These are phyloP conservation scores for Aspergillus sp. DNA, from an alignment of 2,329 filamentous ascomycete genomes.

Conservation along the genomic window DNA sequence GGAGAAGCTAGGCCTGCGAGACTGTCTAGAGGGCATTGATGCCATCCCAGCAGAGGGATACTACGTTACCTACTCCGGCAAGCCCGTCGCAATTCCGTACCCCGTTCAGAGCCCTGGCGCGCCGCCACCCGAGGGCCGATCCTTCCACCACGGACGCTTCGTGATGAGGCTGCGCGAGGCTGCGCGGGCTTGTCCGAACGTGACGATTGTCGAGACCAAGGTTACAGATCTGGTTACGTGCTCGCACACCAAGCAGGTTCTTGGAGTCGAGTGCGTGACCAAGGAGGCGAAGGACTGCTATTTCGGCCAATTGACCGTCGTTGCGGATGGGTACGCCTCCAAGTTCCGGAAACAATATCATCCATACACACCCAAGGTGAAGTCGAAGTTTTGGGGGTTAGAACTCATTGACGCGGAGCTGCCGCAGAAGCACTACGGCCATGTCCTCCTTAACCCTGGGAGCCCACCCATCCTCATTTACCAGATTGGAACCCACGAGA, in stretches of 20 bases:
- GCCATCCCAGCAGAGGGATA: conserved; percentile 82
- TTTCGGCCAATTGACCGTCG: conserved; percentile 85
- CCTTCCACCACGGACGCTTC: conserved; percentile 95
- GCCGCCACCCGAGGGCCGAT: conserved; percentile 70
- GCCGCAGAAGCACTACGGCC: conserved; percentile 75
- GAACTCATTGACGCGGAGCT: conserved; percentile 88
- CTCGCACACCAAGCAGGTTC: conserved; percentile 69
- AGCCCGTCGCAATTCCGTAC: conserved; percentile 77
- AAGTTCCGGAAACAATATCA: conserved; percentile 86
- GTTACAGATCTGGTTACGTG: conserved; percentile 76
- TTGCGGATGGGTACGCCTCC: conserved; percentile 90
- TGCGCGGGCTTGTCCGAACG: conserved; percentile 76
- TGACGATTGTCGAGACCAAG: conserved; percentile 89
- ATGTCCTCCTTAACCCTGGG: conserved; percentile 78
- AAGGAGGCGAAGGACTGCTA: conserved; percentile 71
- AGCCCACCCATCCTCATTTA: conserved; percentile 84
- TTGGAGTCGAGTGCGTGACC: conserved; percentile 80
- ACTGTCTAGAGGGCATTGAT: conserved; percentile 89
- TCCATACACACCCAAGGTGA: conserved; percentile 67
- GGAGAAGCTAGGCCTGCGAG: conserved; percentile 74
- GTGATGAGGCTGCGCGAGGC: conserved; percentile 79
- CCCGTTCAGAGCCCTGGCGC: conserved; percentile 60
- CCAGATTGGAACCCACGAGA: conserved; percentile 95
- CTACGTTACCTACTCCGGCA: conserved; percentile 79
- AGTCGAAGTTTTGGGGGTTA: conserved; percentile 89